phyloP scores from a whole-genome alignment of 1,284 basidiomycete species.

The Exobasidium rhododendri region DNA sequence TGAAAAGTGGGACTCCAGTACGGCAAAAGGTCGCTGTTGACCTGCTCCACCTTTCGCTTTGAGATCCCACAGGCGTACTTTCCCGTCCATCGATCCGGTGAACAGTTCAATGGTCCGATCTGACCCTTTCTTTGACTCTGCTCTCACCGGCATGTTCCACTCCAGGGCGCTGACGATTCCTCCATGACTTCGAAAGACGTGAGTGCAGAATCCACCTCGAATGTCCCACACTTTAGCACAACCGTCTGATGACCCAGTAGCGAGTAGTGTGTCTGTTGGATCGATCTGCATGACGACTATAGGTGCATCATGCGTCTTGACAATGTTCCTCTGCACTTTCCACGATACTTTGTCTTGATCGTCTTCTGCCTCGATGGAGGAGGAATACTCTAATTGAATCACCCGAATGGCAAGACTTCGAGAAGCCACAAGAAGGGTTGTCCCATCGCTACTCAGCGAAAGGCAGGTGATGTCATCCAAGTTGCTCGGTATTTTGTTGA shows the following conservation, averaged over 20 bases:
- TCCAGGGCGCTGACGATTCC: conserved; percentile 86
- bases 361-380: conserved; percentile 1
- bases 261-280: conserved; percentile 84
- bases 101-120: conserved; percentile 65
- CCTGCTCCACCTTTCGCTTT: conserved; percentile 19
- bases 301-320: conserved; percentile 84
- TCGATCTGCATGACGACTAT: conserved; percentile 76
- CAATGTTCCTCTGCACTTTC: conserved; percentile 65
- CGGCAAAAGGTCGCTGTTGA: conserved; percentile 14
- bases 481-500: conserved; percentile 74
- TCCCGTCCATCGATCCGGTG: conserved; percentile 69
- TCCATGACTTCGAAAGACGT: conserved; percentile 85
- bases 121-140: not conserved
- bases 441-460: conserved; percentile 45
- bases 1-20: conserved; percentile 42
- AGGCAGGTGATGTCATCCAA: conserved; percentile 60
- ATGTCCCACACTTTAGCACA: conserved; percentile 97
- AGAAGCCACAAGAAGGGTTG: conserved; percentile 58
- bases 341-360: conserved; percentile 13
- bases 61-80: conserved; percentile 50
- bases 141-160: conserved; percentile 11
- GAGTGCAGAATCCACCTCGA: conserved; percentile 80
- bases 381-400: conserved; percentile 56
- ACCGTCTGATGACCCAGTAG: conserved; percentile 92
- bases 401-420: conserved; percentile 59